Evolutionary conservation across 2,329 filamentous ascomycete species (phyloP), one percentile per base, ranked within the genome.

Genomic region (Beauveria asiatica): DNA sequence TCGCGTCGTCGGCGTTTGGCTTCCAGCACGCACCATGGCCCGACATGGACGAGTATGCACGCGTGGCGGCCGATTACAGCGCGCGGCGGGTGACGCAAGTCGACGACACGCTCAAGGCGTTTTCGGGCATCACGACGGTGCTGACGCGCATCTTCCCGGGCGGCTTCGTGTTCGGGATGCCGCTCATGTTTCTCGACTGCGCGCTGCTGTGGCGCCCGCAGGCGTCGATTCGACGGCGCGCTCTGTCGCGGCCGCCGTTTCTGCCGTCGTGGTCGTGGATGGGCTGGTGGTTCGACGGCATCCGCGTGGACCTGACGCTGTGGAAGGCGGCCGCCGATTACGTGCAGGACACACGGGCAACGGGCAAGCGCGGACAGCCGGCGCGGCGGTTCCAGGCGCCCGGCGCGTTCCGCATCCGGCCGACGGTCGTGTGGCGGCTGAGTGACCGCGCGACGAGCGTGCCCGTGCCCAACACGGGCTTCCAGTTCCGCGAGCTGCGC

Each of bases 231-330:
- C 70, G 75, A 27, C 69, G 76, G 19, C 67, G 75, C 23, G 71
- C 72, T 7, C 64, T 74, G 7, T 66, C 72, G 3, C 69, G 70
- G 0, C 68, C 73, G 11, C 70, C 74, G 2, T 75, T 74, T 57
- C 67, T 78, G 6, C 76, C 76, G 0, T 76, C 74, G 4, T 78
- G 76, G 76, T 76, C 75, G 33, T 78, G 76, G 76, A 74, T 78
- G 72, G 76, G 76, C 23, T 78, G 76, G 76, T 77, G 75, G 72
- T 76, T 75, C 59, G 76, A 78, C 60, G 74, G 72, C 30, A 69
- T 77, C 16, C 70, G 75, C 6, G 73, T 75, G 16, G 76, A 78
- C 57, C 63, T 78, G 60, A 69, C 67, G 6, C 67, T 78, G 11
- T 78, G 76, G 76, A 71, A 71, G 52, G 74, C 75, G 1, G 73